Conservation (phyloP, 345 rosid genomes). For the Litchi chinensis region DNA sequence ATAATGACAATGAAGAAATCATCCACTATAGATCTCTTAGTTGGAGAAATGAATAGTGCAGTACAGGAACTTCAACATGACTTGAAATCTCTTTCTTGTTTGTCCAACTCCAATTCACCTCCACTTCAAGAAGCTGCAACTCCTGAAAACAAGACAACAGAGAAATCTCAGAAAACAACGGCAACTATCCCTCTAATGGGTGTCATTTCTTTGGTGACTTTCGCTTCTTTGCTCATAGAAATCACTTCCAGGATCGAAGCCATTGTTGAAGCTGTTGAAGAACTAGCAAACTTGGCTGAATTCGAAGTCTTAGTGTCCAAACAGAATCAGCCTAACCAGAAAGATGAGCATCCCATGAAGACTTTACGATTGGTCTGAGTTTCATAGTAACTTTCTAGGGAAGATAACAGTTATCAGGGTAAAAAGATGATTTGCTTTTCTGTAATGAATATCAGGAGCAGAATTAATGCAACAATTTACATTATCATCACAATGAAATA, state of each 20-base stretch:
- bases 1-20: constrained; percentile 43
- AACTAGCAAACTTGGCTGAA: constrained; percentile 34
- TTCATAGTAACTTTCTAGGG: background rate
- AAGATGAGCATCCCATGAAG: constrained; percentile 7
- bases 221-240: constrained; percentile 44
- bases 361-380: constrained; percentile 7
- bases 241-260: constrained; percentile 34
- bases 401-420: background rate
- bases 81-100: constrained; percentile 28
- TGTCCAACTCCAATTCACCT: constrained; percentile 9
- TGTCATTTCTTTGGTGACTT: constrained; percentile 37
- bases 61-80: constrained; percentile 40
- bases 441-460: background rate
- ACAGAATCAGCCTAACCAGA: constrained; percentile 22
- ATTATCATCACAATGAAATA: no score
- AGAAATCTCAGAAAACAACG: background rate
- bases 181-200: constrained; percentile 30
- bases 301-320: constrained; percentile 26
- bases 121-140: background rate
- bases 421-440: background rate
- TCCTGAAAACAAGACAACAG: constrained; percentile 10
- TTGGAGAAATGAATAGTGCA: constrained; percentile 39
- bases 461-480: background rate
- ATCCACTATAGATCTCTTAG: constrained; percentile 23
- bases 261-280: constrained; percentile 33